A percentile compares a stretch with the other conserved stretches of the same genome.
Evolutionary conservation across 2,329 filamentous ascomycete genomes (phyloP).

Genomic region (Dactylellina leptospora): DNA sequence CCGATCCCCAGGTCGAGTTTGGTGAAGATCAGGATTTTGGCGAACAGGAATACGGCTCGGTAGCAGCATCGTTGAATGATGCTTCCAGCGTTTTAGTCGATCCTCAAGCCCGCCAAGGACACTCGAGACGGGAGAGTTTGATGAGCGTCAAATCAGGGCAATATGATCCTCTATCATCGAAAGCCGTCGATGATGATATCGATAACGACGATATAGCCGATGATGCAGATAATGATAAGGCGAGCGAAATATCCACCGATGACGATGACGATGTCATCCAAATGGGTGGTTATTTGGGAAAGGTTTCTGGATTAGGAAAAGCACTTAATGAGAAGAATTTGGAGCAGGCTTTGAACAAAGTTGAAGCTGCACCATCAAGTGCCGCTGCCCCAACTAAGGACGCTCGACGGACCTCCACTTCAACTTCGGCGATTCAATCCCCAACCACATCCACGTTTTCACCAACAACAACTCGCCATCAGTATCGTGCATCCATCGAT

Average conservation of each 20-base stretch:
- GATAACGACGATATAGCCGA: slow-evolving; percentile 34
- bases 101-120: slow-evolving; percentile 32
- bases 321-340: slow-evolving; percentile 49
- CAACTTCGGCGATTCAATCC: slow-evolving; percentile 47
- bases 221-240: slow-evolving; percentile 43
- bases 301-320: slow-evolving; percentile 50
- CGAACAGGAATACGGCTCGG: slow-evolving; percentile 37
- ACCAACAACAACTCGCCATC: slow-evolving; percentile 35
- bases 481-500: slow-evolving; percentile 46
- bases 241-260: slow-evolving; percentile 50
- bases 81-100: slow-evolving; percentile 39
- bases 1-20: slow-evolving; percentile 34
- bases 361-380: slow-evolving; percentile 29
- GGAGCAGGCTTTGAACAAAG: slow-evolving; percentile 31
- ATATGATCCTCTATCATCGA: slow-evolving; percentile 40
- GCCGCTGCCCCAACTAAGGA: slow-evolving; percentile 25
- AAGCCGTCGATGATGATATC: slow-evolving; percentile 26
- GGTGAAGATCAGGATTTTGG: slow-evolving; percentile 30
- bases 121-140: slow-evolving; percentile 44
- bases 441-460: slow-evolving; percentile 27
- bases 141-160: slow-evolving; percentile 39
- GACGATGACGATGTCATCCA: slow-evolving; percentile 49
- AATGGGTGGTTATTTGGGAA: slow-evolving; percentile 50
- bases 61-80: slow-evolving; percentile 44
- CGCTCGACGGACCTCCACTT: slow-evolving; percentile 35